Conservation (phyloP, 1,284 basidiomycete genomes). For the Peniophora sp. region DNA sequence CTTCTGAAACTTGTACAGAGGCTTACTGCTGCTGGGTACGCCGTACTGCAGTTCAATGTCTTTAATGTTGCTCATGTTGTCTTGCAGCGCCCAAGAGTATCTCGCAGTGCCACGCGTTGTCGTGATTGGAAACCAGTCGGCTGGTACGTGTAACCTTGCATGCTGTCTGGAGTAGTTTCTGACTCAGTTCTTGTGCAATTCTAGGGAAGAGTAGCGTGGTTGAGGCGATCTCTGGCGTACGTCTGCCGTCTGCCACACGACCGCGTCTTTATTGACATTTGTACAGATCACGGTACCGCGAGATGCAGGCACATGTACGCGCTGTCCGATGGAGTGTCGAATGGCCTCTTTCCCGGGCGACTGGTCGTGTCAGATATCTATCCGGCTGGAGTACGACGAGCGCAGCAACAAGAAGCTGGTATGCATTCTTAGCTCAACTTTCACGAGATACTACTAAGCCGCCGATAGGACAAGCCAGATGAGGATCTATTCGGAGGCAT, state of each 20-base stretch:
- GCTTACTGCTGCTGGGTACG: constrained; percentile 18
- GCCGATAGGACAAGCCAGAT: constrained; percentile 15
- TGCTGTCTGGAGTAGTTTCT: background rate
- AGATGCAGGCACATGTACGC: constrained; percentile 31
- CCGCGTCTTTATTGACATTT: constrained; percentile 1
- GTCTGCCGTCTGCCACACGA: constrained; percentile 2
- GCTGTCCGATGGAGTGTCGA: constrained; percentile 36
- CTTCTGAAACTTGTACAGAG: constrained; percentile 16
- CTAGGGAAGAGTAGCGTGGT: constrained; percentile 30
- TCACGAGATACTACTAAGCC: background rate
- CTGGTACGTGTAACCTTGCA: constrained; percentile 20
- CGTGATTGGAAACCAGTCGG: constrained; percentile 34
- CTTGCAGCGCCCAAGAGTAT: constrained; percentile 23
- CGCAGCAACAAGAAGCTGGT: constrained; percentile 6
- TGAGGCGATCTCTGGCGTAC: constrained; percentile 32
- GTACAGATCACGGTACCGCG: constrained; percentile 27
- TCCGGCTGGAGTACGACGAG: constrained; percentile 26
- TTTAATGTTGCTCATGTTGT: background rate
- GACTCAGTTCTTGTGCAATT: too few relatives aligned
- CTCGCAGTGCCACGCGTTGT: constrained; percentile 28
- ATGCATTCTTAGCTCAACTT: background rate
- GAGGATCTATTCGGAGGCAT: constrained; percentile 27
- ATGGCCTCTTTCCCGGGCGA: constrained; percentile 18
- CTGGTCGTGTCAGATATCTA: constrained; percentile 30
- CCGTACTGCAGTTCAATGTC: background rate